Base-by-base conservation (phyloP, 768 basidiomycete genomes). In the Pleurotus tuoliensis region DNA sequence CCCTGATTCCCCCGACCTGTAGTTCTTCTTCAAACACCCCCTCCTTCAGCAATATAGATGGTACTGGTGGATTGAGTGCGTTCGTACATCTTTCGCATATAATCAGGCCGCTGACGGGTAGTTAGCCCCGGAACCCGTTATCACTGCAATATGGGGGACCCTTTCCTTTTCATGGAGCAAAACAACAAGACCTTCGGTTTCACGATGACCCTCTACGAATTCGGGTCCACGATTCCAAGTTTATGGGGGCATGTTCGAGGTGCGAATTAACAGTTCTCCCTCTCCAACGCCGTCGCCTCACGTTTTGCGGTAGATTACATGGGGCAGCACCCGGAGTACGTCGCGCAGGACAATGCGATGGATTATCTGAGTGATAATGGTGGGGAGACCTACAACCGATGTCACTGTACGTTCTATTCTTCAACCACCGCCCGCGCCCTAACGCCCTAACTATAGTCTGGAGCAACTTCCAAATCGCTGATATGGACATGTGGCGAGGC, bases 11-110 rank as follows among this genome's bases (percentile, higher is more conserved):
- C 15, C 2, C 0, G 16, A 20, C 13, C 1, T 27, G 24, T 58
- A 84, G 75, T 84, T 82, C 75, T 92, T 92, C 76, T 92, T 82
- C 78, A 70, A 76, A 43, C 89, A 92, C 63, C 79, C 82, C 3
- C 69, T 90, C 13, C 69, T 91, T 49, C 76, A 80, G 56, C 72
- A 82, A 46, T 90, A 84, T 67, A 78, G 84, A 55, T 92, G 84
- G 76, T 91, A 92, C 69, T 91, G 88, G 89, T 77, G 89, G 12
- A 81, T 92, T 45, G 88, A 90, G 83, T 82, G 56, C 55, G 76
- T 68, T 34, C 30, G 6, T 1, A 30, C 3, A 24, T 39, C 9
- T 27, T 67, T n/a, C 75, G 4, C 66, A 75, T 24, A 7, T 7
- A 18, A 41, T 58, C 44, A 18, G 30, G 20, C 37, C 39, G 47